A percentile compares a stretch with the other conserved stretches of the same genome.
Evolutionary conservation across 176 grass and related monocot genomes (phyloP).

Genomic region (Chrysopogon serrulatus): DNA sequence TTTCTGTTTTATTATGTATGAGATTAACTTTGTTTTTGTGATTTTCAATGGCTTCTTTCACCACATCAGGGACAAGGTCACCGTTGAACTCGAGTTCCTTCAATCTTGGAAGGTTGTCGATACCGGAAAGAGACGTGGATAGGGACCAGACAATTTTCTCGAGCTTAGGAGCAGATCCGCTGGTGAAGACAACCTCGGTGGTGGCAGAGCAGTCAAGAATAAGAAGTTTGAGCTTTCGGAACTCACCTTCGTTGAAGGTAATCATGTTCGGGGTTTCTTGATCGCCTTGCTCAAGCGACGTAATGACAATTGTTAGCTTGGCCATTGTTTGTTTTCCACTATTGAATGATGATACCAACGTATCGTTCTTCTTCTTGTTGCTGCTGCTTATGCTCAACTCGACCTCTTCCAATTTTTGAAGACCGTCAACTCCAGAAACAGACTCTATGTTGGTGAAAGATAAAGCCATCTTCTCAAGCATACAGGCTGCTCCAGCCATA

Average conservation of each 20-base stretch:
- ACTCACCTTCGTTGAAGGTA: not conserved
- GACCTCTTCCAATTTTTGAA: not conserved
- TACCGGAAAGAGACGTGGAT: not conserved
- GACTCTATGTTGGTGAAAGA: not conserved
- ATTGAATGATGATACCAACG: not conserved
- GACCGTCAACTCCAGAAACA: not conserved
- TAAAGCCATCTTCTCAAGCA: not conserved
- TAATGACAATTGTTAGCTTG: not conserved
- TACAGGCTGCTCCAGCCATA: not conserved
- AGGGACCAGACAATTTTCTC: not conserved
- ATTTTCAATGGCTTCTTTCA: not conserved
- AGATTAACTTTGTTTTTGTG: not conserved
- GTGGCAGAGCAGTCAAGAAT: not conserved
- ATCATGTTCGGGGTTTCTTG: not conserved
- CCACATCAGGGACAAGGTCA: not conserved
- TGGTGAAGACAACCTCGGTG: not conserved
- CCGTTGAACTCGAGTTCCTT: slow-evolving; percentile 14
- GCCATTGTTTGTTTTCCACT: not conserved
- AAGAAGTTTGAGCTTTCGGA: not conserved
- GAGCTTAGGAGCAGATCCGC: not conserved
- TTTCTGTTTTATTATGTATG: not conserved
- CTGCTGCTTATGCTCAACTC: no score
- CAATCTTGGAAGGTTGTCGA: not conserved
- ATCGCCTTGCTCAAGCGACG: not conserved
- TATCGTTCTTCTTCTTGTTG: not conserved